These are phyloP conservation scores for Zygoascus ofunaensis DNA, from an alignment of 805 yeast genomes.

Conservation along the genomic window DNA sequence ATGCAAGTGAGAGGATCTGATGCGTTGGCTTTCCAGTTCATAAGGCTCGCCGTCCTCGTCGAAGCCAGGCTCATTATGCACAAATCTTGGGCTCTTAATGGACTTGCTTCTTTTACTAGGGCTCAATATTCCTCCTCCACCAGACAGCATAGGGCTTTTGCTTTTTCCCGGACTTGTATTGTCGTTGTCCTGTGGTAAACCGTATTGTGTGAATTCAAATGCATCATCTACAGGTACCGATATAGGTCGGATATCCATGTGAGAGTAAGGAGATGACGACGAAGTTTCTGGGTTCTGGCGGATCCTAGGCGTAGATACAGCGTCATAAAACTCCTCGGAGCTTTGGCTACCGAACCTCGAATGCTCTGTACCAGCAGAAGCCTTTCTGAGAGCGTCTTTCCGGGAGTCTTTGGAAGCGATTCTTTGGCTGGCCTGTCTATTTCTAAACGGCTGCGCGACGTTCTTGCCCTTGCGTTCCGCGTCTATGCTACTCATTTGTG, in stretches of 20 bases:
- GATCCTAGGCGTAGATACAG: background rate
- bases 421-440: background rate
- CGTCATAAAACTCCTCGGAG: background rate
- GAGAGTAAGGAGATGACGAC: background rate
- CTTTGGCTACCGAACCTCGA: background rate
- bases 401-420: background rate
- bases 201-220: conserved; percentile 10
- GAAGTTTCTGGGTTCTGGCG: background rate
- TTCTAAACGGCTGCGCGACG: background rate
- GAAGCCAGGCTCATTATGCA: background rate
- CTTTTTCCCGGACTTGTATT: background rate
- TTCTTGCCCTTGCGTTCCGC: background rate
- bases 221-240: conserved; percentile 18
- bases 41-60: background rate
- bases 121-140: too few species aligned
- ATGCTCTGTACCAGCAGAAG: background rate
- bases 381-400: background rate
- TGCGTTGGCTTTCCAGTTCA: background rate
- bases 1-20: background rate
- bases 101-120: too few species aligned
- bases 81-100: background rate
- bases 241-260: conserved; percentile 10
- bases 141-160: background rate
- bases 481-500: background rate
- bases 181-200: background rate